Percentiles rank a stretch among this genome's conserved stretches.
These are phyloP conservation scores for Uronychia setigera DNA, from an alignment of 73 alveolate species.

Conservation along the genomic window DNA sequence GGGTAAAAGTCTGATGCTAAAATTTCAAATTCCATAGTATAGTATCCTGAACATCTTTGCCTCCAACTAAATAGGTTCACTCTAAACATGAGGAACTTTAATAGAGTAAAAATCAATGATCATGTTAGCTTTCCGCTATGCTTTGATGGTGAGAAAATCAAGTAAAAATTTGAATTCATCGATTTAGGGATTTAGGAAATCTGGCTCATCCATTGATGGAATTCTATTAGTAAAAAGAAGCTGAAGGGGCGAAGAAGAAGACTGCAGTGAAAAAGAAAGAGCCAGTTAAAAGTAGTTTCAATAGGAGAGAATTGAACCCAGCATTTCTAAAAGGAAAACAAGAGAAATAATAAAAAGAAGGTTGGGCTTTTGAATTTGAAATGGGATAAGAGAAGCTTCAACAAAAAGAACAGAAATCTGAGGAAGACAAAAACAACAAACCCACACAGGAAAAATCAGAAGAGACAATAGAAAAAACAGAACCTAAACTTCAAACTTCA, in stretches of 20 bases:
- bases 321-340: not conserved
- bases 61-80: constrained; percentile 89
- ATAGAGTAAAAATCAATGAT: constrained; percentile 84
- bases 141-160: constrained; percentile 31
- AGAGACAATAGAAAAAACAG: too few relatives aligned
- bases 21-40: constrained; percentile 75
- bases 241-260: constrained; percentile 15
- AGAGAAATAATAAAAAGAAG: not conserved
- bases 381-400: too few relatives aligned
- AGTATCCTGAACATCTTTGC: constrained; percentile 76
- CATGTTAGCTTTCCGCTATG: constrained; percentile 74
- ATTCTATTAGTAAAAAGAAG: not conserved
- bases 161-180: too few relatives aligned
- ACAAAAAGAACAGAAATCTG: not conserved
- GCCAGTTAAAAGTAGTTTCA: not conserved
- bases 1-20: constrained; percentile 88
- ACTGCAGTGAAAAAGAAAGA: constrained; percentile 13
- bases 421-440: not conserved
- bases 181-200: too few relatives aligned
- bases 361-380: not conserved
- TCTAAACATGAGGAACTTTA: constrained; percentile 75
- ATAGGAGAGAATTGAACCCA: not conserved
- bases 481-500: not conserved
- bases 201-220: not conserved
- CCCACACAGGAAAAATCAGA: constrained; percentile 36